These are phyloP conservation scores for Xylariaceae sp. DNA, from an alignment of 2,329 filamentous ascomycete species.

Conservation along the genomic window DNA sequence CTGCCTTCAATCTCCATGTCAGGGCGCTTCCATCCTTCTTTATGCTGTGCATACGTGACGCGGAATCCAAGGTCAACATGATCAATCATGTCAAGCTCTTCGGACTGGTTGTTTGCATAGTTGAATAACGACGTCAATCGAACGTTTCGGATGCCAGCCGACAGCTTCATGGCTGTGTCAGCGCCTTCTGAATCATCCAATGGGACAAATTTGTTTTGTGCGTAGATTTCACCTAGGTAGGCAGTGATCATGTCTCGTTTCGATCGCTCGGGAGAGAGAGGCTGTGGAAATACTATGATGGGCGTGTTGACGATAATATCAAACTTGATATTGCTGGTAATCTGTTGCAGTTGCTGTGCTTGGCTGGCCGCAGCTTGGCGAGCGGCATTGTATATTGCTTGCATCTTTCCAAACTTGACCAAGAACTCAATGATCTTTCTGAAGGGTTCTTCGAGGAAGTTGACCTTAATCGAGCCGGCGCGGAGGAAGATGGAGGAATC, in stretches of 20 bases:
- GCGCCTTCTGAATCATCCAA: constrained; percentile 71
- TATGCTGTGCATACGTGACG: constrained; percentile 87
- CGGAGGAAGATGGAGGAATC: constrained; percentile 87
- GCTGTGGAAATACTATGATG: constrained; percentile 87
- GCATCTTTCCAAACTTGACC: constrained; percentile 99
- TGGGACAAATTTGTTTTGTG: constrained; percentile 84
- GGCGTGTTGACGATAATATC: constrained; percentile 91
- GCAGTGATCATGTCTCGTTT: constrained; percentile 82
- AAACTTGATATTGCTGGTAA: constrained; percentile 84
- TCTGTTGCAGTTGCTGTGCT: constrained; percentile 88
- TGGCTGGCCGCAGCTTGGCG: constrained; percentile 90
- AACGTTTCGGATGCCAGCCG: constrained; percentile 86
- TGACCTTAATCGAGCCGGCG: constrained; percentile 92
- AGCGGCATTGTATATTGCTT: constrained; percentile 96
- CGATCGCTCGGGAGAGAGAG: constrained; percentile 62
- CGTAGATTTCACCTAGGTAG: constrained; percentile 95
- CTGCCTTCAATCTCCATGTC: constrained; percentile 87
- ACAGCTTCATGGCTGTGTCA: constrained; percentile 80
- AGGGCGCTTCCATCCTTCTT: constrained; percentile 67
- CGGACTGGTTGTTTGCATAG: constrained; percentile 64
- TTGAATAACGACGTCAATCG: constrained; percentile 85
- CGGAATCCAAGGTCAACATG: constrained; percentile 93
- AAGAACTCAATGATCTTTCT: constrained; percentile 96
- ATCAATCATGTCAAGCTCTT: constrained; percentile 94
- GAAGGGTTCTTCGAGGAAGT: constrained; percentile 95